Conservation (phyloP, 1,284 basidiomycete species). For the Athelia psychrophila region DNA sequence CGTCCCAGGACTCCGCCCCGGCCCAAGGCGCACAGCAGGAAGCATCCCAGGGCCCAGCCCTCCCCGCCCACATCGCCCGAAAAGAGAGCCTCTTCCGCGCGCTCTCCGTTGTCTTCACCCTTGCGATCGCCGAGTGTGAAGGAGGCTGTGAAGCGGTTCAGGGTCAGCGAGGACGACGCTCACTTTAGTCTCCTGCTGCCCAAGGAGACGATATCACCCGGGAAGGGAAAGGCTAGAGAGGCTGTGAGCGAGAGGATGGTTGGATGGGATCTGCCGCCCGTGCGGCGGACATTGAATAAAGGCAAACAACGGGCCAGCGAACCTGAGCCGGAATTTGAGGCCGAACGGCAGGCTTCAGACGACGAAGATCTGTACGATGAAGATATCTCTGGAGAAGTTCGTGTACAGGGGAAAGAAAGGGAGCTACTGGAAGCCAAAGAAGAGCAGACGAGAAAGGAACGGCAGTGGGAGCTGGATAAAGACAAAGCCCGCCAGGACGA, state of each 20-base stretch:
- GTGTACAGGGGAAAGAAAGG: slow-evolving; percentile 54
- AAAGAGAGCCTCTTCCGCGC: too few species aligned
- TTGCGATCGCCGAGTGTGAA: slow-evolving; percentile 35
- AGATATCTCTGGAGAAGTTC: slow-evolving; percentile 42
- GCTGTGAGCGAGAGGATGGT: slow-evolving; percentile 8
- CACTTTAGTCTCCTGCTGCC: slow-evolving; percentile 39
- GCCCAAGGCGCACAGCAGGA: not conserved
- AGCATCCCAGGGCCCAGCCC: slow-evolving; percentile 2
- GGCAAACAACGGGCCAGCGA: slow-evolving; percentile 49
- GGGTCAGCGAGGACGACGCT: slow-evolving; percentile 24
- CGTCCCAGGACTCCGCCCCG: slow-evolving; percentile 1
- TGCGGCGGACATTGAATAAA: slow-evolving; percentile 27
- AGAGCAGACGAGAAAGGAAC: slow-evolving; percentile 45
- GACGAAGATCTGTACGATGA: slow-evolving; percentile 15
- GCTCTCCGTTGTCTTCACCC: slow-evolving; percentile 20
- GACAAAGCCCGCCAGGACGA: slow-evolving; percentile 14
- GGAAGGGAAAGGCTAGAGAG: slow-evolving; percentile 7
- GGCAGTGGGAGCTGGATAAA: slow-evolving; percentile 17
- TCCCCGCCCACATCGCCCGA: slow-evolving; percentile 8
- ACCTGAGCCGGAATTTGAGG: slow-evolving; percentile 14
- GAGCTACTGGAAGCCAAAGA: slow-evolving; percentile 55
- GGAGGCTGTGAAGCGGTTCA: slow-evolving; percentile 42
- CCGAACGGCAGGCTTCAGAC: too few species aligned
- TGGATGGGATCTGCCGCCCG: slow-evolving; percentile 7
- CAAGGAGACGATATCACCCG: slow-evolving; percentile 27